A percentile compares a stretch with the other conserved stretches of the same genome.
phyloP scores from a whole-genome alignment of 2,329 filamentous ascomycete genomes.

The Cladobotryum mycophilum region DNA sequence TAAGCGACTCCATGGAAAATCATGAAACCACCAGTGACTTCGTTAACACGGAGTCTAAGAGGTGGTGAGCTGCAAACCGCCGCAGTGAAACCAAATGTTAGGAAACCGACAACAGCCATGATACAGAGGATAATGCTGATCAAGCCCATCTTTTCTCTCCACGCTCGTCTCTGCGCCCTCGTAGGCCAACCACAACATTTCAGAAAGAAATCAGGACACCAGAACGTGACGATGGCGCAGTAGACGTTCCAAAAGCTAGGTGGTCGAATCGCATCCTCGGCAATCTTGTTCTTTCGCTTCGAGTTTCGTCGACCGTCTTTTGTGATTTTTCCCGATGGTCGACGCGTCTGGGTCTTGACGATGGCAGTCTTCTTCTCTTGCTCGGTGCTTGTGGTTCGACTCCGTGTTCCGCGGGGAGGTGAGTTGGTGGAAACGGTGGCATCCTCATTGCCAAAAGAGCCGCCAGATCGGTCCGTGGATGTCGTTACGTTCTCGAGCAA shows the following conservation, averaged over 20 bases:
- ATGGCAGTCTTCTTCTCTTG: constrained; percentile 27
- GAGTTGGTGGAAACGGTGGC: constrained; percentile 39
- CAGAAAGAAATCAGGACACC: constrained; percentile 81
- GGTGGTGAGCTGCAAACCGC: constrained; percentile 73
- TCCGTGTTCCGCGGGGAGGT: constrained; percentile 29
- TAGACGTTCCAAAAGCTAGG: constrained; percentile 94
- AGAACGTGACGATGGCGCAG: constrained; percentile 89
- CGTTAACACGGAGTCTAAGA: constrained; percentile 70
- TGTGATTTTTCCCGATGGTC: constrained; percentile 55
- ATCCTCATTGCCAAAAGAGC: constrained; percentile 38
- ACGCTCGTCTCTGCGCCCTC: constrained; percentile 83
- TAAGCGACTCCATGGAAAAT: constrained; percentile 94
- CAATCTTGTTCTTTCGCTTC: constrained; percentile 45
- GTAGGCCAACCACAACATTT: constrained; percentile 74
- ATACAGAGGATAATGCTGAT: constrained; percentile 89
- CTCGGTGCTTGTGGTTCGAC: constrained; percentile 26
- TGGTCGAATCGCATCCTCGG: constrained; percentile 62
- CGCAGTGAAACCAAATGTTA: constrained; percentile 93
- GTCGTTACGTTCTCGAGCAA: constrained; percentile 72
- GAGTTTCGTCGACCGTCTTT: constrained; percentile 44
- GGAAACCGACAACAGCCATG: constrained; percentile 83
- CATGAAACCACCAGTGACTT: constrained; percentile 79
- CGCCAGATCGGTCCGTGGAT: constrained; percentile 48
- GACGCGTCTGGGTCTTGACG: constrained; percentile 30
- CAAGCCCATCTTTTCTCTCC: constrained; percentile 96